Evolutionary conservation across 345 rosid species (phyloP).

Genomic region (Syzygium grande): DNA sequence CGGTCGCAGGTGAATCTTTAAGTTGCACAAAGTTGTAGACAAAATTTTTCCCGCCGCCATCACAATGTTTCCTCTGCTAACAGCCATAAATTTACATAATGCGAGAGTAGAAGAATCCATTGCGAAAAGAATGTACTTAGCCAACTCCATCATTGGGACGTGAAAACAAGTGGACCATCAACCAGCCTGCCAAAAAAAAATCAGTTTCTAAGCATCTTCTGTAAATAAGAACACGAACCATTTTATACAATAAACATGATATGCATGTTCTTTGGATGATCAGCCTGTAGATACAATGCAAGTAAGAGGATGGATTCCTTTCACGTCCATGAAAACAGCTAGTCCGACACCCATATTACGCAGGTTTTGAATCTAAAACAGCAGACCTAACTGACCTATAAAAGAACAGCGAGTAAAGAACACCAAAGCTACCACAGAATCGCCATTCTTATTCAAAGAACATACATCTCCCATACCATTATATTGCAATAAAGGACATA

Average conservation of each 20-base stretch:
- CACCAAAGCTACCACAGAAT: background rate
- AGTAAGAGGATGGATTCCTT: background rate
- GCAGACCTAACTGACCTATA: background rate
- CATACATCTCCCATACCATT: background rate
- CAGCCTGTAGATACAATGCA: background rate
- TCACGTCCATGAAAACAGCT: background rate
- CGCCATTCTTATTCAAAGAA: background rate
- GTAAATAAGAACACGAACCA: background rate
- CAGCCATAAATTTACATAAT: conserved; percentile 21
- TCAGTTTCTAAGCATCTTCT: background rate
- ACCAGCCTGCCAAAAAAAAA: conserved; percentile 22
- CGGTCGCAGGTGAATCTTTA: background rate
- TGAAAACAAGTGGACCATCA: conserved; percentile 1
- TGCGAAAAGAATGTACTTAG: conserved; percentile 11
- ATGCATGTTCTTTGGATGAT: background rate
- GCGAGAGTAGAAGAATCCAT: background rate
- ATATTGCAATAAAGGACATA: background rate
- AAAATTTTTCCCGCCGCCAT: conserved; percentile 31
- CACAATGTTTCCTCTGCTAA: conserved; percentile 29
- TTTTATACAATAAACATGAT: background rate
- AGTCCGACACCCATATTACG: background rate
- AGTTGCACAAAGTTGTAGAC: background rate
- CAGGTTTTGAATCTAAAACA: background rate
- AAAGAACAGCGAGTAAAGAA: background rate
- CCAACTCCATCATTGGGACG: conserved; percentile 7